These are phyloP conservation scores for Phalaenopsis equestris DNA, from an alignment of 106 monocot genomes.

Conservation along the genomic window DNA sequence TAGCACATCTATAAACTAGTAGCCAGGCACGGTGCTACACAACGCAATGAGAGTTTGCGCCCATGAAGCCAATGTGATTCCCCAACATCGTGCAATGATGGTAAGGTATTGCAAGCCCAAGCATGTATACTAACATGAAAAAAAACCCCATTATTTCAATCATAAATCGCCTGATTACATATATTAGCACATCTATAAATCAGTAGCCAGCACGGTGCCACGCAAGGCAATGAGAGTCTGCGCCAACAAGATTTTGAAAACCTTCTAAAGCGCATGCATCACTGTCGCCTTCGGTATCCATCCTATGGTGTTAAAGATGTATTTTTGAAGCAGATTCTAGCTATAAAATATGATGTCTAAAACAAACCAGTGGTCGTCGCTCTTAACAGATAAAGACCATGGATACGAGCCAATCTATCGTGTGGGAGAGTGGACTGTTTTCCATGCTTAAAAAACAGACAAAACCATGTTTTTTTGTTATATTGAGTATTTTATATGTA, in stretches of 20 bases:
- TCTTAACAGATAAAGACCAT: conserved; percentile 14
- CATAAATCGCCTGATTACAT: too few relatives aligned
- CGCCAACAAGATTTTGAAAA: conserved; percentile 14
- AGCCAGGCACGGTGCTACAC: conserved; percentile 22
- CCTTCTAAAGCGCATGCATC: conserved; percentile 23
- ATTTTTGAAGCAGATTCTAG: conserved; percentile 16
- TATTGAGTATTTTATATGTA: too few relatives aligned
- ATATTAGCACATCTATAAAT: too few relatives aligned
- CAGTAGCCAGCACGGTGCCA: too few relatives aligned
- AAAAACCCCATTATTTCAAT: too few relatives aligned
- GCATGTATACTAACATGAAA: too few relatives aligned
- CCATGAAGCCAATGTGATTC: not conserved
- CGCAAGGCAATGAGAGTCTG: too few relatives aligned
- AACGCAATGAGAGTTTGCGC: conserved; percentile 18
- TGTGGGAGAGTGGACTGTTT: conserved; percentile 4
- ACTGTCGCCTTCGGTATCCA: conserved; percentile 11
- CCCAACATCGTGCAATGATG: too few relatives aligned
- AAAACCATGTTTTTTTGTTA: too few relatives aligned
- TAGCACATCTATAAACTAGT: conserved; percentile 22
- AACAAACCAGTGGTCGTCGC: conserved; percentile 17
- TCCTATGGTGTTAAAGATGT: conserved; percentile 14
- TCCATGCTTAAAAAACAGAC: too few relatives aligned
- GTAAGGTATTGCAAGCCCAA: too few relatives aligned
- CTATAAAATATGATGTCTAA: conserved; percentile 20
- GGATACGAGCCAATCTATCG: conserved; percentile 10